Base-by-base conservation (phyloP, 257 asterid genomes). In the Capsicum baccatum region DNA sequence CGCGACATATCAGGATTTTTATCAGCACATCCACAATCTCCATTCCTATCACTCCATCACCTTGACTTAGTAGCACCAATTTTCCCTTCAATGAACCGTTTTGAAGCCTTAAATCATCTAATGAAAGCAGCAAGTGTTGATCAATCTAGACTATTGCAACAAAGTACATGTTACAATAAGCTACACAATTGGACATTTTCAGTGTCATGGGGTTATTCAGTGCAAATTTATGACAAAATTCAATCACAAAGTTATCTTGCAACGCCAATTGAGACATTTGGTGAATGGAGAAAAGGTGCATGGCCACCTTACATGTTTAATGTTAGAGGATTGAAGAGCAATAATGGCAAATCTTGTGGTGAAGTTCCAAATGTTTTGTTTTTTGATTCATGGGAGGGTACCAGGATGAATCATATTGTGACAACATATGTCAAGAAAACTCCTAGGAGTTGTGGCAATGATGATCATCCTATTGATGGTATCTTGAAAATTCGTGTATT, bases 301-400 rank as follows among this genome's bases (percentile, higher is more conserved):
- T 76, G 17, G 58, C 90, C 88, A 17, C 85, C 87, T 17, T 83
- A 48, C 47, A 86, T 82, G 86, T 81, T 83, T 9, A 86, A 86
- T 42, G 58, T 81, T 6, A 26, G 83, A 19, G 19, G 26, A 19
- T 63, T 26, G 17, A 39, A 35, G 12, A 60, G 12, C 1, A 37
- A 69, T 16, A 69, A 85, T 5, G 57, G 15, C 15, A 69, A 60
- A 26, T 86, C 81, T 8, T 88, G 90, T 35, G 79, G 87, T 35
- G 73, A 88, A 57, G 82, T 66, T 73, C 90, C 90, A 66, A 85
- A 85, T 54, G 80, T 79, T 68, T 63, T 87, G 5, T 85, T 83
- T 69, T 85, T 85, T 50, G 84, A 74, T 80, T 57, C 83, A 17
- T 84, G 67, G 11, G 79, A 88, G 48, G 78, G 79, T 57, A 66